Evolutionary conservation across 2,329 filamentous ascomycete species (phyloP), one percentile per base, ranked within the genome.

Genomic region (Dactylellina cionopaga): DNA sequence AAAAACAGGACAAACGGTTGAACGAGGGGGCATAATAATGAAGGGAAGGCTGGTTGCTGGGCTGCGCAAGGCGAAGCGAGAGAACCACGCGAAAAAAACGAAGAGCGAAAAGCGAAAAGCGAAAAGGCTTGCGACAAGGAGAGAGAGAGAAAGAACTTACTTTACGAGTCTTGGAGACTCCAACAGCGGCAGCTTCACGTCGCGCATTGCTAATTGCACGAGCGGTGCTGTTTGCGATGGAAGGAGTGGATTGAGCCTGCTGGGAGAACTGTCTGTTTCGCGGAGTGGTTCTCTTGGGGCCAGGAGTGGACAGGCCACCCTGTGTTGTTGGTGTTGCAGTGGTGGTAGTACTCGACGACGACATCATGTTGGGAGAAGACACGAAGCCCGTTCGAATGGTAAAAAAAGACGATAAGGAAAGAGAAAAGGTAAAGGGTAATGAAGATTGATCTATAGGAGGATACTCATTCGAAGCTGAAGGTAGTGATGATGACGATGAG

Each of bases 11-110:
- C 47, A 31, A 46, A 51, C 56, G 43, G 43, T n/a, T 47, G 44
- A 43, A 15, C 24, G 41, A 22, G 15, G 33, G 24, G 44, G 44
- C 49, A 43, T 46, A 46, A 33, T 29, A 35, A 51, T 10, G 13
- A 44, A 37, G 41, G 27, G 3, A 24, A 62, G 43, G 3, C 29
- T 22, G 58, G 47, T 31, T 37, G 43, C 24, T 62, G 44, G 62
- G 46, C 37, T 39, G 52, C 46, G 46, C 68, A 52, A 39, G 66
- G 66, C 51, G 59, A 72, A 72, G 68, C 68, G 59, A 65, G 59
- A 65, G 56, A 29, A 19, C 17, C 68, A 51, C 68, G 68, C 51
- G 46, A 72, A 65, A 64, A 46, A 13, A 24, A 49, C 56, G 56
- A 19, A 29, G 43, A n/a, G n/a, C n/a, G 9, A 54, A 27, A 31